These are phyloP conservation scores for Martensiomyces pterosporus DNA, from an alignment of 192 early-diverging fungal genomes.

Conservation along the genomic window DNA sequence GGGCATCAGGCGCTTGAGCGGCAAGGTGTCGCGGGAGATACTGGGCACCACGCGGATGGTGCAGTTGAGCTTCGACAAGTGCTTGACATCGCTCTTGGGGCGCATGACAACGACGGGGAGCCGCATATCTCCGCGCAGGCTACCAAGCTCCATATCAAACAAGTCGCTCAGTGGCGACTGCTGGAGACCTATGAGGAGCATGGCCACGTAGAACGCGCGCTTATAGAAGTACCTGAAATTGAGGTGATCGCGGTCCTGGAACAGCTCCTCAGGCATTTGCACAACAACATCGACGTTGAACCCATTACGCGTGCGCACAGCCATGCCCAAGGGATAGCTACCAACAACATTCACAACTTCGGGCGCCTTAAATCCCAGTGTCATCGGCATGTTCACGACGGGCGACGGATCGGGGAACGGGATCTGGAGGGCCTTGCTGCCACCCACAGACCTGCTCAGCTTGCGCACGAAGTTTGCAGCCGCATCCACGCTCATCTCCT, in stretches of 20 bases:
- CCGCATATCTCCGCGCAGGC: conserved; percentile 59
- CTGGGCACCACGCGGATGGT: conserved; percentile 78
- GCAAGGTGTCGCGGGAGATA: conserved; percentile 61
- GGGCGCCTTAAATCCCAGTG: conserved; percentile 75
- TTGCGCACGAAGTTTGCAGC: conserved; percentile 49
- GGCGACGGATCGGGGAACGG: conserved; percentile 78
- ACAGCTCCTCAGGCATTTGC: conserved; percentile 78
- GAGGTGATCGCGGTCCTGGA: conserved; percentile 90
- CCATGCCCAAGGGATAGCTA: conserved; percentile 78
- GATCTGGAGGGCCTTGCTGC: conserved; percentile 22
- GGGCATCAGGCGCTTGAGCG: conserved; percentile 68
- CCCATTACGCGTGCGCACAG: conserved; percentile 52
- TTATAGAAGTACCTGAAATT: conserved; percentile 96
- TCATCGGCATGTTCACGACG: conserved; percentile 64
- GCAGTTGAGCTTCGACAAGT: conserved; percentile 8
- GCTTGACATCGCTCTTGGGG: conserved; percentile 28
- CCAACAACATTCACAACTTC: conserved; percentile 77
- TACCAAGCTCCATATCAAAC: conserved; percentile 51
- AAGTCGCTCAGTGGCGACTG: conserved; percentile 51
- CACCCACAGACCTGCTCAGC: conserved; percentile 41
- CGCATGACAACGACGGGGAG: conserved; percentile 60
- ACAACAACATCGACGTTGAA: conserved; percentile 88
- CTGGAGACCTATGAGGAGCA: conserved; percentile 45
- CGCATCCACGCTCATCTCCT: conserved; percentile 24
- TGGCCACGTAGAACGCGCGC: conserved; percentile 84